Evolutionary conservation across 139 green algal species (phyloP).

Genomic region (Chlamydomonas eustigma): DNA sequence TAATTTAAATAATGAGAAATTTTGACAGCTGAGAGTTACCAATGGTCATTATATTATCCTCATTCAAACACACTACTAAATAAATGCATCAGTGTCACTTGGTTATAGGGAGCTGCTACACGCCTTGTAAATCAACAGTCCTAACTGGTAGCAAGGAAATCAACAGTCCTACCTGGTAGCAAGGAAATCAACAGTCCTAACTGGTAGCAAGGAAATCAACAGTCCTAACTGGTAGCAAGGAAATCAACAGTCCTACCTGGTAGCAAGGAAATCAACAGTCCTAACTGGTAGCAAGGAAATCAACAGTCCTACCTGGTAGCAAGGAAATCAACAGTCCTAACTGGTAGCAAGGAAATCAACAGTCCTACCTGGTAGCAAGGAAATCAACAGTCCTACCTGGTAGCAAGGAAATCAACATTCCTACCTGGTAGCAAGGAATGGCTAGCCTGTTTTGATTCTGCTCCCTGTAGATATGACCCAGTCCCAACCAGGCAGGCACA

Average conservation of each 20-base stretch:
- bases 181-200: neutral
- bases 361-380: neutral
- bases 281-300: neutral
- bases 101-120: too few relatives aligned
- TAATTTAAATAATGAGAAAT: neutral
- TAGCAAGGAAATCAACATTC: neutral
- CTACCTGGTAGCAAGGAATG: slow-evolving; percentile 1
- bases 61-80: too few relatives aligned
- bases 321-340: neutral
- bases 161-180: neutral
- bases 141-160: too few relatives aligned
- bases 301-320: slow-evolving; percentile 1
- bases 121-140: too few relatives aligned
- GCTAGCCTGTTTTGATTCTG: neutral
- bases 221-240: neutral
- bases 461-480: neutral
- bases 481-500: neutral
- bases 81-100: too few relatives aligned
- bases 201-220: neutral
- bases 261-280: neutral
- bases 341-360: neutral
- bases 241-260: neutral
- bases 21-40: too few relatives aligned
- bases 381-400: neutral
- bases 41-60: too few relatives aligned